Evolutionary conservation across 116 monocot species (phyloP).

Genomic region (Phalaenopsis hybrid): DNA sequence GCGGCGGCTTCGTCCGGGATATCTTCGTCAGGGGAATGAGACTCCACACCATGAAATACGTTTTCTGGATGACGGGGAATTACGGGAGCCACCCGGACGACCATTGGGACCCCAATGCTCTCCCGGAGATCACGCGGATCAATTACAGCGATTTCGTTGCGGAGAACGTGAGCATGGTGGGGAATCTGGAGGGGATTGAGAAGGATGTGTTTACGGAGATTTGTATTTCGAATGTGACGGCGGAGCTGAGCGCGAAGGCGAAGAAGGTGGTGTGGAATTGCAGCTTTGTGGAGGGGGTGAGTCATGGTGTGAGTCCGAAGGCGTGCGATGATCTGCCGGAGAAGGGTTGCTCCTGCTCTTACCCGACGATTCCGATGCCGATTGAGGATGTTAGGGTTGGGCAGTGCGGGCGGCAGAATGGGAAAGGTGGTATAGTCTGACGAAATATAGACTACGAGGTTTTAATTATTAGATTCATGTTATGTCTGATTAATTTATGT

Average conservation of each 20-base stretch:
- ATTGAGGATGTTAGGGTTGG: constrained; percentile 2
- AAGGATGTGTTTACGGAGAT: constrained; percentile 32
- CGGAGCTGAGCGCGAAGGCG: constrained; percentile 14
- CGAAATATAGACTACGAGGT: no score
- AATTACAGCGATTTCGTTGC: constrained; percentile 50
- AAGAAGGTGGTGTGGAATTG: constrained; percentile 52
- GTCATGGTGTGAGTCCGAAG: constrained; percentile 24
- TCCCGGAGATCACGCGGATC: constrained; percentile 32
- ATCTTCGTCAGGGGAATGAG: constrained; percentile 36
- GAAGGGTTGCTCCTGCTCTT: constrained; percentile 18
- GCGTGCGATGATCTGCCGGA: constrained; percentile 29
- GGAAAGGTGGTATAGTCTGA: no score
- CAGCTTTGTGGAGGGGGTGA: constrained; percentile 31
- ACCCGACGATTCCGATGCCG: constrained; percentile 12
- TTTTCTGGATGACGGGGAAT: constrained; percentile 56
- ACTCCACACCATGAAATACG: constrained; percentile 59
- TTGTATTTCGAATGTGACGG: constrained; percentile 55
- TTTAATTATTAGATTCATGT: no score
- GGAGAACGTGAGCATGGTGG: constrained; percentile 47
- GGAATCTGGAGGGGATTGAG: constrained; percentile 32
- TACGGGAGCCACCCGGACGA: constrained; percentile 41
- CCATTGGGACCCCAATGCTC: no score
- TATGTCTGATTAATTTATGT: no score
- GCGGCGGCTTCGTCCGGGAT: constrained; percentile 43
- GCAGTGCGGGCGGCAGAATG: background rate